phyloP scores from a whole-genome alignment of 2,329 filamentous ascomycete genomes.

The Colletotrichum sidae region DNA sequence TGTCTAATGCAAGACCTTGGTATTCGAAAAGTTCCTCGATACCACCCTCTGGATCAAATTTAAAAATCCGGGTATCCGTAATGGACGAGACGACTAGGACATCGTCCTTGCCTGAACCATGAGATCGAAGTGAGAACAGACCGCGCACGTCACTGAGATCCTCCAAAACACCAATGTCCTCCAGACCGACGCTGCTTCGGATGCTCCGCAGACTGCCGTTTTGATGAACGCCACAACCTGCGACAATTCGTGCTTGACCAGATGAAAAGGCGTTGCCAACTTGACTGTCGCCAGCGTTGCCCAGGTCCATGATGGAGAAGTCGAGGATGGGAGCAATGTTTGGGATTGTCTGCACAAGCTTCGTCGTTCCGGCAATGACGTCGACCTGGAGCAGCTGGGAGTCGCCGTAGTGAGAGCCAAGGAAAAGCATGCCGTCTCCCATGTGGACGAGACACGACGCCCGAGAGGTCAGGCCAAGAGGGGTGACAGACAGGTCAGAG shows the following conservation, averaged over 20 bases:
- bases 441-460: constrained; percentile 85
- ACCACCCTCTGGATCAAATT: constrained; percentile 78
- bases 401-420: constrained; percentile 93
- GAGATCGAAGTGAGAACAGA: constrained; percentile 75
- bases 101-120: constrained; percentile 66
- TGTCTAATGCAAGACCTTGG: constrained; percentile 74
- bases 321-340: constrained; percentile 95
- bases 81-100: constrained; percentile 84
- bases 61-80: constrained; percentile 85
- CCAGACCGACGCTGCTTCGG: constrained; percentile 90
- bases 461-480: constrained; percentile 75
- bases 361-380: constrained; percentile 57
- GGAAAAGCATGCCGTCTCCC: constrained; percentile 78
- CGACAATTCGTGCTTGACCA: constrained; percentile 92
- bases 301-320: constrained; percentile 96
- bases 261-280: constrained; percentile 90
- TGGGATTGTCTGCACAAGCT: constrained; percentile 78
- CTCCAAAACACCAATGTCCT: constrained; percentile 85
- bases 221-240: constrained; percentile 89
- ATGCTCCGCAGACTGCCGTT: constrained; percentile 92
- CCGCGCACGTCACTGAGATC: constrained; percentile 81
- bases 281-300: constrained; percentile 82
- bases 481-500: constrained; percentile 76
- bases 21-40: constrained; percentile 90
- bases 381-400: constrained; percentile 81